These are phyloP conservation scores for Paxillus rubicundulus DNA, from an alignment of 768 basidiomycete genomes.

Conservation along the genomic window DNA sequence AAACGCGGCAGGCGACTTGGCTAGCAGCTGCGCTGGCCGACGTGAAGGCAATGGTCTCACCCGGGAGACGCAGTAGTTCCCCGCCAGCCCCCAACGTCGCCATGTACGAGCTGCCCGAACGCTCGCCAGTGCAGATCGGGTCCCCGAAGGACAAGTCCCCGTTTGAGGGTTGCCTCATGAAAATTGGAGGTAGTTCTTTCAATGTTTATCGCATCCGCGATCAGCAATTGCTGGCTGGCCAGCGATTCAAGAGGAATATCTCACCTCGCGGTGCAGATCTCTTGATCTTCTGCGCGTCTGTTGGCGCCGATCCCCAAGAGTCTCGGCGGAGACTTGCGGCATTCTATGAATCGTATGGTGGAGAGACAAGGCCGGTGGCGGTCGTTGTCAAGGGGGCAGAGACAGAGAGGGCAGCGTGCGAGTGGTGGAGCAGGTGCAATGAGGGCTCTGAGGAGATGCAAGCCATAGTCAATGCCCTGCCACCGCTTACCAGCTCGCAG, in stretches of 20 bases:
- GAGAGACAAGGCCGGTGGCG: slow-evolving; percentile 26
- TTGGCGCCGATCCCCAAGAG: not conserved
- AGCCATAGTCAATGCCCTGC: slow-evolving; percentile 24
- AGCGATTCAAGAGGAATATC: slow-evolving; percentile 25
- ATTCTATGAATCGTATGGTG: slow-evolving; percentile 23
- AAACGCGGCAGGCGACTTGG: slow-evolving; percentile 20
- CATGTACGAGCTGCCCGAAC: slow-evolving; percentile 23
- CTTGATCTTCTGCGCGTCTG: slow-evolving; percentile 21
- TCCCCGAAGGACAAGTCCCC: slow-evolving; percentile 12
- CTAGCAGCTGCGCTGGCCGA: slow-evolving; percentile 19
- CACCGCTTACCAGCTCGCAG: slow-evolving; percentile 1
- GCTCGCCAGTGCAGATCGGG: not conserved
- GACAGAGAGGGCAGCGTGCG: slow-evolving; percentile 17
- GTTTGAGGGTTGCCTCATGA: slow-evolving; percentile 22
- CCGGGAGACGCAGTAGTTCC: slow-evolving; percentile 4
- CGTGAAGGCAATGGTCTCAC: slow-evolving; percentile 22
- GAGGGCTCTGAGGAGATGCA: slow-evolving; percentile 9
- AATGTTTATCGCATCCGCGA: slow-evolving; percentile 21
- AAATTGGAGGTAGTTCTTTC: slow-evolving; percentile 13
- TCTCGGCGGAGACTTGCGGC: slow-evolving; percentile 12
- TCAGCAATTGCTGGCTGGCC: slow-evolving; percentile 18
- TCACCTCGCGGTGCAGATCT: slow-evolving; percentile 24
- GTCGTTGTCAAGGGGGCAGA: slow-evolving; percentile 21
- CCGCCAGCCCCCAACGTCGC: slow-evolving; percentile 18
- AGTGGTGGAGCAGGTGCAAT: slow-evolving; percentile 20